Percentiles rank a stretch among this genome's conserved stretches.
Evolutionary conservation across 768 basidiomycete species (phyloP).

Genomic region (Mycena vulgaris): DNA sequence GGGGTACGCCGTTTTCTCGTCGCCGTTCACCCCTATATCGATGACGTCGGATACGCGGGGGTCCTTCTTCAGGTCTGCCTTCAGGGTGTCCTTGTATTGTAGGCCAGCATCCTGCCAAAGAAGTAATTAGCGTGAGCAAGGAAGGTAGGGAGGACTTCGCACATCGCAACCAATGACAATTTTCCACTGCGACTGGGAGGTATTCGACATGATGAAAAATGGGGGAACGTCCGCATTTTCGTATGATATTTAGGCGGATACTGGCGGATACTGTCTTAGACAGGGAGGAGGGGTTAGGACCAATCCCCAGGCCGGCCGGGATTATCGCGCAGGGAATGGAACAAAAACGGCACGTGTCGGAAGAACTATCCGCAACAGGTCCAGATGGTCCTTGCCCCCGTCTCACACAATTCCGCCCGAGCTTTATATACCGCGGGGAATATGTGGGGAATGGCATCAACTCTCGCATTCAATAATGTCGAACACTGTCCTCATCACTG

Average conservation of each 20-base stretch:
- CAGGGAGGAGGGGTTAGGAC: not conserved
- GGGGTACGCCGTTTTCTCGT: slow-evolving; percentile 30
- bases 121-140: not conserved
- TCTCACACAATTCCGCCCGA: not conserved
- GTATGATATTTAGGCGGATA: slow-evolving; percentile 9
- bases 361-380: too few relatives aligned
- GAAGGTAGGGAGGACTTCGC: not conserved
- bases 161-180: slow-evolving; percentile 35
- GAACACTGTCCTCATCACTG: slow-evolving; percentile 61
- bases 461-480: slow-evolving; percentile 36
- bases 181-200: slow-evolving; percentile 16
- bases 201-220: slow-evolving; percentile 2
- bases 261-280: not conserved
- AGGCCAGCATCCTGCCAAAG: slow-evolving; percentile 25
- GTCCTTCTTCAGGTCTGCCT: slow-evolving; percentile 34
- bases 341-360: too few relatives aligned
- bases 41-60: slow-evolving; percentile 26
- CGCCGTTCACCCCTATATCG: slow-evolving; percentile 32
- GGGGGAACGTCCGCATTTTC: not conserved
- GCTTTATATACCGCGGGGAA: not conserved
- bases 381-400: too few relatives aligned
- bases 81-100: slow-evolving; percentile 33
- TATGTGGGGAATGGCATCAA: not conserved
- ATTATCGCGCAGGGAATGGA: not conserved
- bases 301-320: too few relatives aligned